phyloP scores from a whole-genome alignment of 2,329 filamentous ascomycete species.

The Penicillium fuscoglaucum region DNA sequence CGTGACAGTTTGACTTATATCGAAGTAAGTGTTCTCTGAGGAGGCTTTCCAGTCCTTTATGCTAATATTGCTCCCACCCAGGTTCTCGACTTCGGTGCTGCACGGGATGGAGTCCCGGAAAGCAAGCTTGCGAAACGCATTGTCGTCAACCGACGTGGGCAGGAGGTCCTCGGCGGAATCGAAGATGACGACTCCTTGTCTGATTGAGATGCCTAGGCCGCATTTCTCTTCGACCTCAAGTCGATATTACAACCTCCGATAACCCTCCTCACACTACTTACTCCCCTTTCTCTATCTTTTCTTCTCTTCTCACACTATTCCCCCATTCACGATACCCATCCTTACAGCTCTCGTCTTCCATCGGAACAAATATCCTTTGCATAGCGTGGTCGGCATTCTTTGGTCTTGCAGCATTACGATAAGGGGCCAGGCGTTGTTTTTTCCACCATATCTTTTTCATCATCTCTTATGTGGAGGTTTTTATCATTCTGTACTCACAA shows the following conservation, averaged over 20 bases:
- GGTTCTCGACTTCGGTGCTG: conserved; percentile 96
- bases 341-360: conserved; percentile 31
- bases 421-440: conserved; percentile 34
- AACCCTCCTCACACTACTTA: conserved; percentile 7
- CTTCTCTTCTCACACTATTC: conserved; percentile 19
- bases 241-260: background rate
- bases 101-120: conserved; percentile 78
- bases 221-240: background rate
- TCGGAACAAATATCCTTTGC: conserved; percentile 36
- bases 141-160: conserved; percentile 46
- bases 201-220: conserved; percentile 6
- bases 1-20: conserved; percentile 90
- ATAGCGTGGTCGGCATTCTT: conserved; percentile 43
- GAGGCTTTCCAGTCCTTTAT: background rate
- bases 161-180: conserved; percentile 35
- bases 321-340: conserved; percentile 41
- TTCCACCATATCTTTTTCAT: conserved; percentile 24
- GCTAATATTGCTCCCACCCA: conserved; percentile 42
- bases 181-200: conserved; percentile 38
- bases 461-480: conserved; percentile 13
- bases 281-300: conserved; percentile 16
- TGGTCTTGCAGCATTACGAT: conserved; percentile 37
- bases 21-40: conserved; percentile 65
- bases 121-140: conserved; percentile 79
- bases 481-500: conserved; percentile 10